These are phyloP conservation scores for Ceratobasidium papillatum DNA, from an alignment of 1,284 basidiomycete genomes.

Conservation along the genomic window DNA sequence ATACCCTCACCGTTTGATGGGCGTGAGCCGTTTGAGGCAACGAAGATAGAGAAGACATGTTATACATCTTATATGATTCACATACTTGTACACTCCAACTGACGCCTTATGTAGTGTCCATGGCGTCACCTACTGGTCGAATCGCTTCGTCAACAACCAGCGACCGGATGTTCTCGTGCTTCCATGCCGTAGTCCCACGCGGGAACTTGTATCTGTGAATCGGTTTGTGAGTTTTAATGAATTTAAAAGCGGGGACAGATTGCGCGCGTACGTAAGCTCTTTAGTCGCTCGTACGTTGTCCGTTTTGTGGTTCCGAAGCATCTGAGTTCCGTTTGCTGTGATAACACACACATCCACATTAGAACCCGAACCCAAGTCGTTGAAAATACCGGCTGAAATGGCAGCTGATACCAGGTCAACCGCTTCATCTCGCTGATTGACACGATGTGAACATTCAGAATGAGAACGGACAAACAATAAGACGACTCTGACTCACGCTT, in stretches of 20 bases:
- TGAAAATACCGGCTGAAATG: slow-evolving; percentile 97
- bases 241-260: background rate
- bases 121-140: slow-evolving; percentile 62
- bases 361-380: slow-evolving; percentile 97
- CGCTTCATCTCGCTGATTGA: slow-evolving; percentile 76
- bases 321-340: slow-evolving; percentile 82
- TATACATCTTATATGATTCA: background rate
- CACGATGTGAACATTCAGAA: background rate
- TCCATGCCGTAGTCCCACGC: slow-evolving; percentile 87
- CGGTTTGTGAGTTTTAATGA: background rate
- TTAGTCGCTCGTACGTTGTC: slow-evolving; percentile 87
- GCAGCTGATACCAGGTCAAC: slow-evolving; percentile 86
- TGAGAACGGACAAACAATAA: background rate
- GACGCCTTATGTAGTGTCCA: slow-evolving; percentile 69
- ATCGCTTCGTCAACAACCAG: slow-evolving; percentile 78
- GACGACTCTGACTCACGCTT: slow-evolving; percentile 62
- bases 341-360: slow-evolving; percentile 98
- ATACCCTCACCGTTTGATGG: background rate
- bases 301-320: slow-evolving; percentile 89
- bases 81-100: background rate
- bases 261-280: slow-evolving; percentile 58
- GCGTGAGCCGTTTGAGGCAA: background rate
- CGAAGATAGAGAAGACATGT: background rate
- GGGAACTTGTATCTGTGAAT: slow-evolving; percentile 78
- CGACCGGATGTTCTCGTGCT: slow-evolving; percentile 76